A percentile compares a stretch with the other conserved stretches of the same genome.
Evolutionary conservation across 169 alveolate genomes (phyloP).

Genomic region (Babesia bigemina): DNA sequence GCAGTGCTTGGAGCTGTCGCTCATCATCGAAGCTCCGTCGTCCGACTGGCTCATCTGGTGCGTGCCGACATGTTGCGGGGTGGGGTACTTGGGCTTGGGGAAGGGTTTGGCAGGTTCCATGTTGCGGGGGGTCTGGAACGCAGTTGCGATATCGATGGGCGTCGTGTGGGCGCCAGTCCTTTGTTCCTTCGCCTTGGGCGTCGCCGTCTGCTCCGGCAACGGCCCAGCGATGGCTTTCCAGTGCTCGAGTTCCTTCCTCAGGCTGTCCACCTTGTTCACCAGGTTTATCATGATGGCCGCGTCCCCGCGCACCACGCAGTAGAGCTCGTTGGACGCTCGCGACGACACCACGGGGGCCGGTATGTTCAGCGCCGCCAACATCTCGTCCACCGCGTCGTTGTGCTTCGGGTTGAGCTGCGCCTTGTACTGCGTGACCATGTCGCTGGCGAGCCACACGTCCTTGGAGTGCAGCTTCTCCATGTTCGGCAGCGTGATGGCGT

Average conservation of each 20-base stretch:
- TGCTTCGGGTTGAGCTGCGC: conserved; percentile 59
- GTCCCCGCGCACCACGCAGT: conserved; percentile 66
- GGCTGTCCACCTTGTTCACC: conserved; percentile 66
- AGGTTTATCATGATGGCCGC: conserved; percentile 69
- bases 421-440: conserved; percentile 43
- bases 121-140: conserved; percentile 45
- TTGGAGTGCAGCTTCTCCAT: conserved; percentile 51
- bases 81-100: conserved; percentile 15
- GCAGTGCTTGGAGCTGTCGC: neutral
- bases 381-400: conserved; percentile 67
- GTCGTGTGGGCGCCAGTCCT: neutral
- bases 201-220: conserved; percentile 15
- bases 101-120: conserved; percentile 20
- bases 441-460: conserved; percentile 68
- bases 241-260: conserved; percentile 60
- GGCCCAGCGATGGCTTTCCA: conserved; percentile 54
- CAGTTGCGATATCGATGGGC: conserved; percentile 5
- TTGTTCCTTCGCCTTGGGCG: conserved; percentile 45
- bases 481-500: conserved; percentile 65
- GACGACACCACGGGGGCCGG: conserved; percentile 66
- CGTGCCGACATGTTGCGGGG: neutral
- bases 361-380: conserved; percentile 60
- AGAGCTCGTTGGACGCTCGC: conserved; percentile 66
- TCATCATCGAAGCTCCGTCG: neutral
- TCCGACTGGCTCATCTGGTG: neutral